A percentile compares a stretch with the other conserved stretches of the same genome.
phyloP scores from a whole-genome alignment of 306 rosid species.

The Medicago lupulina region DNA sequence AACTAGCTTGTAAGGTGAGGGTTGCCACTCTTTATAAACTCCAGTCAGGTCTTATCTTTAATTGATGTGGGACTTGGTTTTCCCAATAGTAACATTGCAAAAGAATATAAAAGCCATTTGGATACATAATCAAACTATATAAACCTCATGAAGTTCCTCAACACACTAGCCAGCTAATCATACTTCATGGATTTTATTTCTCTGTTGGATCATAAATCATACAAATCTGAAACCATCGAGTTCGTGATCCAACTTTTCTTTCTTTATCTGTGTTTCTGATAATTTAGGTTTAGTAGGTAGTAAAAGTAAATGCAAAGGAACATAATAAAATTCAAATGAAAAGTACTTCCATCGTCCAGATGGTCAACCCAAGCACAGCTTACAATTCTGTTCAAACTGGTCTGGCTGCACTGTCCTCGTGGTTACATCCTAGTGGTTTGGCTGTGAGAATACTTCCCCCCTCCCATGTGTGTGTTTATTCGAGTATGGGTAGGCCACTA shows the following conservation, averaged over 20 bases:
- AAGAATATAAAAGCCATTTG: constrained; percentile 8
- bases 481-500: too few species aligned
- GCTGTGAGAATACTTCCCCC: too few species aligned
- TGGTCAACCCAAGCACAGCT: background rate
- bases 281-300: background rate
- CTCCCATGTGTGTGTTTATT: too few species aligned
- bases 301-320: background rate
- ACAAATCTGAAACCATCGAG: constrained; percentile 3
- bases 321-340: constrained; percentile 10
- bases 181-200: background rate
- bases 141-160: background rate
- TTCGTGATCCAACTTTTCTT: background rate
- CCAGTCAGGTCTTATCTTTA: too few species aligned
- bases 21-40: too few species aligned
- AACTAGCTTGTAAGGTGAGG: too few species aligned
- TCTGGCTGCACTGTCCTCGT: background rate
- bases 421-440: too few species aligned
- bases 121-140: background rate
- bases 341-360: constrained; percentile 22
- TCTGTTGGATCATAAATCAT: constrained; percentile 13
- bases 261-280: background rate
- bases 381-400: constrained; percentile 8
- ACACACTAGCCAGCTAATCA: background rate
- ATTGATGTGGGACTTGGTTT: too few species aligned
- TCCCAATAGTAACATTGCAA: background rate